Conservation (phyloP, 371 early-diverging fungal species). For the Syncephalastrum racemosum region DNA sequence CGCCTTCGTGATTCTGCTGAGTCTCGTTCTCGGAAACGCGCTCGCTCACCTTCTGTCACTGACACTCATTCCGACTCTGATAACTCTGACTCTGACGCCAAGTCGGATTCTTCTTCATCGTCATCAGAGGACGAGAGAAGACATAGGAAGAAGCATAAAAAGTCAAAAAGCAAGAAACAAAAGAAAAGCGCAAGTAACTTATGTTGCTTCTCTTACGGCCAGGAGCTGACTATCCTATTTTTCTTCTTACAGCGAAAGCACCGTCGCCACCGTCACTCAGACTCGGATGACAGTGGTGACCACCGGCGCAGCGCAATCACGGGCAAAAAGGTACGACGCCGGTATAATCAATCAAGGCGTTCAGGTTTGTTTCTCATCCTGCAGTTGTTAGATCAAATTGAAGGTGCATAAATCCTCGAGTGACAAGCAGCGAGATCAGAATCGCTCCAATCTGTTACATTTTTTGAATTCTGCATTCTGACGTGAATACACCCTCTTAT, state of each 20-base stretch:
- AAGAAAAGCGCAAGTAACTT: slow-evolving; percentile 18
- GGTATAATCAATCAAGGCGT: background rate
- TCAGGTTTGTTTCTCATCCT: background rate
- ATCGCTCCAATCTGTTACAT: slow-evolving; percentile 31
- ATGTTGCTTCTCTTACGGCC: no score
- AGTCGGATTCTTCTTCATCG: background rate
- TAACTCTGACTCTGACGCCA: no score
- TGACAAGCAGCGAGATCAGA: slow-evolving; percentile 31
- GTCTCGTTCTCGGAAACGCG: no score
- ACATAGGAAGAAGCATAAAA: slow-evolving; percentile 12
- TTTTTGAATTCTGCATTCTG: slow-evolving; percentile 37
- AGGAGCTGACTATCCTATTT: background rate
- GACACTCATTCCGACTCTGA: no score
- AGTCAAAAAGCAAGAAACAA: slow-evolving; percentile 14
- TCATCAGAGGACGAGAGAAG: slow-evolving; percentile 11
- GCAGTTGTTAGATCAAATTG: slow-evolving; percentile 25
- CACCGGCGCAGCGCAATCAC: slow-evolving; percentile 30
- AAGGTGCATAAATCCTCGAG: slow-evolving; percentile 32
- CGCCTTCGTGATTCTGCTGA: no score
- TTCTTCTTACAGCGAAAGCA: background rate
- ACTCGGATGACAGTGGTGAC: slow-evolving; percentile 5
- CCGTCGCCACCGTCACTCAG: slow-evolving; percentile 2
- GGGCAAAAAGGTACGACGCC: slow-evolving; percentile 29
- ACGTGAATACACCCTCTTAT: background rate
- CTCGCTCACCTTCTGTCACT: no score